Evolutionary conservation across 1,139 yeast species (phyloP).

Genomic region (Suhomyces chickasaworum): DNA sequence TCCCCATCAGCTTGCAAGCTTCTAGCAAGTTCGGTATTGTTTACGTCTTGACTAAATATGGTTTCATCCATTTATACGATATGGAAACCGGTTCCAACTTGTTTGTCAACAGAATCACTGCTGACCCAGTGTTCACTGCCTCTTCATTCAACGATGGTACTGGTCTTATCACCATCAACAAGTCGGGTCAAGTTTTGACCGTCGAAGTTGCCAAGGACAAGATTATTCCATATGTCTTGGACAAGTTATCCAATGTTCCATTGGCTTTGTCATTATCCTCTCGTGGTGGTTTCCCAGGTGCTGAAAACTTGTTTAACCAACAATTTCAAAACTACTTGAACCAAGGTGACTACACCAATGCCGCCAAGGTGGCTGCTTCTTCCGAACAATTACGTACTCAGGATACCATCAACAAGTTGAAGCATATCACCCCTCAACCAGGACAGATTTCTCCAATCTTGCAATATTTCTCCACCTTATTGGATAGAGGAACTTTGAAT

Average conservation of each 20-base stretch:
- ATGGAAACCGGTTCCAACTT: slow-evolving; percentile 89
- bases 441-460: slow-evolving; percentile 94
- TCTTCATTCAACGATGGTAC: slow-evolving; percentile 69
- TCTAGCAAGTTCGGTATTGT: slow-evolving; percentile 84
- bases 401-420: slow-evolving; percentile 90
- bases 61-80: slow-evolving; percentile 94
- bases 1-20: slow-evolving; percentile 92
- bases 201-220: slow-evolving; percentile 87
- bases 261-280: slow-evolving; percentile 88
- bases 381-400: slow-evolving; percentile 93
- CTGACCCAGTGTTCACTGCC: slow-evolving; percentile 94
- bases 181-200: slow-evolving; percentile 91
- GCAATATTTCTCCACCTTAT: slow-evolving; percentile 87
- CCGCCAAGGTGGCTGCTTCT: slow-evolving; percentile 97
- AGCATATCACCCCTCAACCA: slow-evolving; percentile 90
- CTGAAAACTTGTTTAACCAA: slow-evolving; percentile 86
- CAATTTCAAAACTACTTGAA: slow-evolving; percentile 86
- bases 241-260: slow-evolving; percentile 81
- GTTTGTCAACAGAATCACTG: slow-evolving; percentile 94
- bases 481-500: slow-evolving; percentile 92
- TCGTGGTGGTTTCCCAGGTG: slow-evolving; percentile 97
- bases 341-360: slow-evolving; percentile 86
- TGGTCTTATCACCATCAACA: slow-evolving; percentile 92
- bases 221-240: slow-evolving; percentile 86
- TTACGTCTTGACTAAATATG: slow-evolving; percentile 90